Percentiles rank a stretch among this genome's conserved stretches.
Evolutionary conservation across 805 yeast species (phyloP).

Genomic region (Suhomyces sp.): DNA sequence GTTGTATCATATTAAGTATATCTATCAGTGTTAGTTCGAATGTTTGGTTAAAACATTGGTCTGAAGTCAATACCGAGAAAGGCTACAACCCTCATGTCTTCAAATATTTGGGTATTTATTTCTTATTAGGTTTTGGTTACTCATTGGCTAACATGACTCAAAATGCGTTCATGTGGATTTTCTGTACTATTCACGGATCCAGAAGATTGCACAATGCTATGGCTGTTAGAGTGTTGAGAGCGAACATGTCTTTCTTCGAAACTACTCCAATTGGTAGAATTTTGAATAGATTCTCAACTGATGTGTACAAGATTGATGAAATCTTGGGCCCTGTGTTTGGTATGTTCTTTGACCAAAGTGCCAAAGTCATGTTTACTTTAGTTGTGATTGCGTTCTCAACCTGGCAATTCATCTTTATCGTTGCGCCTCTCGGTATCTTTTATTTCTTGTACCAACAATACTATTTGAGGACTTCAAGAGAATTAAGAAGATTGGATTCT

Average conservation of each 20-base stretch:
- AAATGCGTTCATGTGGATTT: conserved; percentile 69
- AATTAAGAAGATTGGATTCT: conserved; percentile 77
- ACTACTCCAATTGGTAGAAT: conserved; percentile 94
- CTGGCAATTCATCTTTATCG: conserved; percentile 75
- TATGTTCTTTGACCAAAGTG: conserved; percentile 59
- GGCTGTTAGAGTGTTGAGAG: conserved; percentile 70
- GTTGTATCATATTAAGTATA: conserved; percentile 57
- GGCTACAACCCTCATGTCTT: conserved; percentile 73
- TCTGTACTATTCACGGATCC: conserved; percentile 82
- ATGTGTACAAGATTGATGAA: conserved; percentile 86
- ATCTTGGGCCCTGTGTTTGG: conserved; percentile 65
- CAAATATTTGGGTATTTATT: conserved; percentile 72
- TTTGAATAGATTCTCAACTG: conserved; percentile 86
- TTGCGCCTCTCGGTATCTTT: conserved; percentile 64
- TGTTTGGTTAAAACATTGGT: conserved; percentile 97
- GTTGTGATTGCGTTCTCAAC: conserved; percentile 80
- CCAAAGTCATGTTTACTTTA: conserved; percentile 71
- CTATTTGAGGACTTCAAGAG: conserved; percentile 75
- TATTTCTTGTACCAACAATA: conserved; percentile 74
- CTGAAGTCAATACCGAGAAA: conserved; percentile 72
- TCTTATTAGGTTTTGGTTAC: conserved; percentile 67
- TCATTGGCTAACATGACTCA: conserved; percentile 62
- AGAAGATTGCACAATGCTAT: conserved; percentile 67
- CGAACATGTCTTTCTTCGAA: conserved; percentile 95
- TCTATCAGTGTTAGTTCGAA: conserved; percentile 63